These are phyloP conservation scores for Penicillium cosmopolitanum DNA, from an alignment of 495 filamentous ascomycete genomes.

Conservation along the genomic window DNA sequence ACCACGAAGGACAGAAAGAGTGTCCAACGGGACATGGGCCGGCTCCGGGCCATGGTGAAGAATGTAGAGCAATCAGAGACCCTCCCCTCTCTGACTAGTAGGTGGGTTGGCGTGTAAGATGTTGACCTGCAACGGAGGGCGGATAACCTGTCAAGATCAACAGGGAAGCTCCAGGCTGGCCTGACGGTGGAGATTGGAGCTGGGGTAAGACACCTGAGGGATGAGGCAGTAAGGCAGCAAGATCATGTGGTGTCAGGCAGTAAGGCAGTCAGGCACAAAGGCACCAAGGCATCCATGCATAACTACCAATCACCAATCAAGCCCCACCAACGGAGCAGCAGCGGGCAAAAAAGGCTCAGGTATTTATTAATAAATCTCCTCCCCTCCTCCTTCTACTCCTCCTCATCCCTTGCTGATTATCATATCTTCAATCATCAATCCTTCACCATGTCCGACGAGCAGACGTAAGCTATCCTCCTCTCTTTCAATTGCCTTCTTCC, in stretches of 20 bases:
- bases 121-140: conserved; percentile 43
- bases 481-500: conserved; percentile 4
- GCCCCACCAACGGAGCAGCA: conserved; percentile 30
- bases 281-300: too few species aligned
- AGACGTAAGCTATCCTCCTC: conserved; percentile 72
- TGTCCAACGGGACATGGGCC: conserved; percentile 61
- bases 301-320: conserved; percentile 14
- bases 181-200: conserved; percentile 34
- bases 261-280: background rate
- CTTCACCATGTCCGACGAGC: conserved; percentile 82
- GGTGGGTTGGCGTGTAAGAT: conserved; percentile 14
- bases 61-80: conserved; percentile 38
- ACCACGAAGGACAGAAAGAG: conserved; percentile 47
- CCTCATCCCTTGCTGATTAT: conserved; percentile 33
- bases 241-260: background rate
- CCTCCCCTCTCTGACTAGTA: conserved; percentile 40
- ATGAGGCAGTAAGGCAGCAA: conserved; percentile 14
- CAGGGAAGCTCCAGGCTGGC: conserved; percentile 48
- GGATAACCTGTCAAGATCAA: conserved; percentile 25
- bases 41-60: conserved; percentile 44
- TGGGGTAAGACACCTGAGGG: conserved; percentile 38
- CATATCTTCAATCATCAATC: conserved; percentile 40
- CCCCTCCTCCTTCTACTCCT: conserved; percentile 34
- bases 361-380: conserved; percentile 36
- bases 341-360: conserved; percentile 26